Evolutionary conservation across 2,329 filamentous ascomycete species (phyloP).

Genomic region (Tolypocladium cylindrosporum): DNA sequence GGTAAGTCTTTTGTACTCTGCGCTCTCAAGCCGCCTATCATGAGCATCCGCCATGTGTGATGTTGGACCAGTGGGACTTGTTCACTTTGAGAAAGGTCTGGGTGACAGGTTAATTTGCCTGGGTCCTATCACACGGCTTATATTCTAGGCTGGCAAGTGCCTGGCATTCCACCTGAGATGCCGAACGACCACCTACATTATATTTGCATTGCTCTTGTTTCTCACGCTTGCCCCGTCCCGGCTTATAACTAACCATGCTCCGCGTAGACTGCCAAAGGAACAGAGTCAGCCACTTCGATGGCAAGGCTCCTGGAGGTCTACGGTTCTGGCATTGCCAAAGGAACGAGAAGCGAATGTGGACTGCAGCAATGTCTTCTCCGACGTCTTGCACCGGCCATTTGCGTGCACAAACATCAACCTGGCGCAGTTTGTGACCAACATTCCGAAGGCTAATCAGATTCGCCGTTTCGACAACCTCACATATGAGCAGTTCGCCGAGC

Average conservation of each 20-base stretch:
- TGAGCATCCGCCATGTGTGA: neutral
- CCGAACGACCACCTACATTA: neutral
- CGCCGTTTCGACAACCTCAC: slow-evolving; percentile 57
- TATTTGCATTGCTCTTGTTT: neutral
- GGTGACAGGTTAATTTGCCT: neutral
- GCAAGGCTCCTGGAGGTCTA: slow-evolving; percentile 78
- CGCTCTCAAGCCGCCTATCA: neutral
- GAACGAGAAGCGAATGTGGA: slow-evolving; percentile 48
- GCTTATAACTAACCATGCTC: slow-evolving; percentile 5
- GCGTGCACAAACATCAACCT: slow-evolving; percentile 72
- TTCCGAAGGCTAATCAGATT: slow-evolving; percentile 67
- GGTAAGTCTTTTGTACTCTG: slow-evolving; percentile 49
- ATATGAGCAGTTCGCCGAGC: slow-evolving; percentile 60
- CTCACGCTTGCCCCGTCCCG: neutral
- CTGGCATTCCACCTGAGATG: neutral
- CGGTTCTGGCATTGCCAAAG: slow-evolving; percentile 51
- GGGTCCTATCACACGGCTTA: neutral
- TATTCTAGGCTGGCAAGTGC: neutral
- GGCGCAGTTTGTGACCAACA: slow-evolving; percentile 55
- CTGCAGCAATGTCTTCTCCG: slow-evolving; percentile 77
- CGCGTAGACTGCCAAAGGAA: slow-evolving; percentile 15
- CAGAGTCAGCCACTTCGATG: slow-evolving; percentile 38
- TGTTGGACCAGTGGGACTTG: neutral
- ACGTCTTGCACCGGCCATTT: slow-evolving; percentile 82
- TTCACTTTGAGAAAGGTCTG: neutral